Conservation (phyloP, 352 stramenopile species). For the Phytopythium ostracodes region DNA sequence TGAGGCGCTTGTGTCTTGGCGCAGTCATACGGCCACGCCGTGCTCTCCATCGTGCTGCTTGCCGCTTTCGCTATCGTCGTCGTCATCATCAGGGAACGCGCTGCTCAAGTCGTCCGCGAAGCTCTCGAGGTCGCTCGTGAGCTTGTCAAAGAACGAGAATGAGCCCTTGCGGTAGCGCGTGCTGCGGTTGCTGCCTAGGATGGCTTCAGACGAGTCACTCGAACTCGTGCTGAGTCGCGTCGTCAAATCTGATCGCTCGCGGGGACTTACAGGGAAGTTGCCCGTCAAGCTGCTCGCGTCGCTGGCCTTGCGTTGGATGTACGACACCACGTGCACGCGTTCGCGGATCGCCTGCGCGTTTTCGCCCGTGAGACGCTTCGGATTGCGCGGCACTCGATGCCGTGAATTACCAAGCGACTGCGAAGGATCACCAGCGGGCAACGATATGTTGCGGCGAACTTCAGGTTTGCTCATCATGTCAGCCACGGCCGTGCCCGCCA, state of each 20-base stretch:
- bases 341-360: slow-evolving; percentile 76
- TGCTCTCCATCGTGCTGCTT: not conserved
- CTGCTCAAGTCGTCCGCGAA: slow-evolving; percentile 48
- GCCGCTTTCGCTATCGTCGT: slow-evolving; percentile 25
- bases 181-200: slow-evolving; percentile 39
- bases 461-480: slow-evolving; percentile 10
- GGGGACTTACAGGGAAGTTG: slow-evolving; percentile 54
- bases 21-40: not conserved
- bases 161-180: slow-evolving; percentile 67
- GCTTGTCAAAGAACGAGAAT: slow-evolving; percentile 87
- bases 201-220: slow-evolving; percentile 63
- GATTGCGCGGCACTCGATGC: slow-evolving; percentile 10
- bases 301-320: slow-evolving; percentile 82
- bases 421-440: slow-evolving; percentile 17
- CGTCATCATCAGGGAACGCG: slow-evolving; percentile 36
- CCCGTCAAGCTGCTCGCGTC: slow-evolving; percentile 72
- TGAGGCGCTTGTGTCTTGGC: not conserved
- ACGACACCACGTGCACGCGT: slow-evolving; percentile 80
- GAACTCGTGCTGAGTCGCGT: slow-evolving; percentile 59
- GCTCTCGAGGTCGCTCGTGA: slow-evolving; percentile 68
- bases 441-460: slow-evolving; percentile 41
- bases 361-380: slow-evolving; percentile 24
- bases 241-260: slow-evolving; percentile 24
- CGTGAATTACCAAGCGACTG: not conserved
- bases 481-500: slow-evolving; percentile 17